Percentiles rank a stretch among this genome's conserved stretches.
phyloP scores from a whole-genome alignment of 345 rosid genomes.

The Acer saccharum region DNA sequence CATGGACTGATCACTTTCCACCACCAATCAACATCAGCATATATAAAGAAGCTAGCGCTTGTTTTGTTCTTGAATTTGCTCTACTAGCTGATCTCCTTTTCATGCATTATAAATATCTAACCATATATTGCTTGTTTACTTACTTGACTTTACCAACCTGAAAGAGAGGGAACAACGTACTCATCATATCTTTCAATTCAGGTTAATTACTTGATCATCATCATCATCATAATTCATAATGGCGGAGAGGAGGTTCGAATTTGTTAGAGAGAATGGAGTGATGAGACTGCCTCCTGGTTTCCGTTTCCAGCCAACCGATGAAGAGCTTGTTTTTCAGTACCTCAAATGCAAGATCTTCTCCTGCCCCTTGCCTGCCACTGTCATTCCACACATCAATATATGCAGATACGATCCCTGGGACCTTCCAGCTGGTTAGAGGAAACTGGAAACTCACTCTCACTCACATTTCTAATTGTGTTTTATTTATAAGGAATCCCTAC shows the following conservation, averaged over 20 bases:
- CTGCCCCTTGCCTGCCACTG: constrained; percentile 56
- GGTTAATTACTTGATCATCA: not conserved
- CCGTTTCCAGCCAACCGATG: constrained; percentile 72
- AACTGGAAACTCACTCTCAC: not conserved
- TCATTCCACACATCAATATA: constrained; percentile 61
- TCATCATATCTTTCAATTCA: not conserved
- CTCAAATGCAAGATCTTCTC: constrained; percentile 56
- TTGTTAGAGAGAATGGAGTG: constrained; percentile 37
- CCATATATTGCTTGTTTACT: not conserved
- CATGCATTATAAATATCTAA: constrained; percentile 27
- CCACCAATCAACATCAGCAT: not conserved
- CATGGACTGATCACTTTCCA: too few relatives aligned
- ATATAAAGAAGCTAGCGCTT: not conserved
- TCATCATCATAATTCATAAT: not conserved
- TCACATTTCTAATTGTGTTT: too few relatives aligned
- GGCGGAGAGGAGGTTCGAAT: constrained; percentile 35
- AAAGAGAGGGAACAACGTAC: not conserved
- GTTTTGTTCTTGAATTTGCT: constrained; percentile 18
- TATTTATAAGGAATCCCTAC: too few relatives aligned
- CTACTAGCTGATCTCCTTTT: constrained; percentile 21
- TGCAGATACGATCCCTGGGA: constrained; percentile 77
- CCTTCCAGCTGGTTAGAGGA: constrained; percentile 49
- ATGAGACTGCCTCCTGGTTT: constrained; percentile 72
- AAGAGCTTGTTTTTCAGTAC: constrained; percentile 75
- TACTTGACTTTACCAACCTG: not conserved